These are phyloP conservation scores for Trapa bicornis DNA, from an alignment of 345 rosid species.

Conservation along the genomic window DNA sequence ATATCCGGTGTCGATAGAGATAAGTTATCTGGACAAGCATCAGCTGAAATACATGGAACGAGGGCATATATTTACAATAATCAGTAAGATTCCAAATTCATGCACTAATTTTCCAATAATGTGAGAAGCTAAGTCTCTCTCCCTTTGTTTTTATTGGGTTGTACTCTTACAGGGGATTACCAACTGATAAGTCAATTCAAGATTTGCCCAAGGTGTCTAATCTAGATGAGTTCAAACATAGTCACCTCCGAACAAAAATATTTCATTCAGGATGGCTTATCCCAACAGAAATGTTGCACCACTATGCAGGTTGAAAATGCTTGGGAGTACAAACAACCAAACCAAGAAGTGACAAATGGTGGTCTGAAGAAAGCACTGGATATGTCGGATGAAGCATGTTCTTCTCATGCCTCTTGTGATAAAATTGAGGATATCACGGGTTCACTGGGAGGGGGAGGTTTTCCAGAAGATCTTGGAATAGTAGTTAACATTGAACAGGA, in stretches of 20 bases:
- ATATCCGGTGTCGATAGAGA: slow-evolving; percentile 61
- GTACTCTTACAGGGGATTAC: slow-evolving; percentile 1
- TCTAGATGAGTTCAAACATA: slow-evolving; percentile 7
- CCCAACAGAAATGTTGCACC: slow-evolving; percentile 6
- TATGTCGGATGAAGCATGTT: slow-evolving; percentile 16
- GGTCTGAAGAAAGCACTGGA: slow-evolving; percentile 11
- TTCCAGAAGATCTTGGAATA: not conserved
- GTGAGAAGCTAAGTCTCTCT: not conserved
- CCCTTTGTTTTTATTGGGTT: not conserved
- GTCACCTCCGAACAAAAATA: not conserved
- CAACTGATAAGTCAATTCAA: slow-evolving; percentile 6
- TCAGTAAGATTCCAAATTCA: slow-evolving; percentile 22
- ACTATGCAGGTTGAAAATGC: slow-evolving; percentile 4
- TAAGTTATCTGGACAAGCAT: slow-evolving; percentile 82
- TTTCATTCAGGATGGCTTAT: not conserved
- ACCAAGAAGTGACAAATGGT: slow-evolving; percentile 12
- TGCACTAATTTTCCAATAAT: not conserved
- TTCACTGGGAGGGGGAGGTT: not conserved
- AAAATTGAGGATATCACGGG: not conserved
- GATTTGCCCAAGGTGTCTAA: slow-evolving; percentile 13
- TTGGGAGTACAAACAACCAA: slow-evolving; percentile 2
- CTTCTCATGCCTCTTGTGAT: slow-evolving; percentile 7
- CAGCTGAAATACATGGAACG: slow-evolving; percentile 39
- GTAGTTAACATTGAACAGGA: not conserved
- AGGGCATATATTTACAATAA: slow-evolving; percentile 20